These are phyloP conservation scores for Leavenworthia alabamica DNA, from an alignment of 345 rosid genomes.

Conservation along the genomic window DNA sequence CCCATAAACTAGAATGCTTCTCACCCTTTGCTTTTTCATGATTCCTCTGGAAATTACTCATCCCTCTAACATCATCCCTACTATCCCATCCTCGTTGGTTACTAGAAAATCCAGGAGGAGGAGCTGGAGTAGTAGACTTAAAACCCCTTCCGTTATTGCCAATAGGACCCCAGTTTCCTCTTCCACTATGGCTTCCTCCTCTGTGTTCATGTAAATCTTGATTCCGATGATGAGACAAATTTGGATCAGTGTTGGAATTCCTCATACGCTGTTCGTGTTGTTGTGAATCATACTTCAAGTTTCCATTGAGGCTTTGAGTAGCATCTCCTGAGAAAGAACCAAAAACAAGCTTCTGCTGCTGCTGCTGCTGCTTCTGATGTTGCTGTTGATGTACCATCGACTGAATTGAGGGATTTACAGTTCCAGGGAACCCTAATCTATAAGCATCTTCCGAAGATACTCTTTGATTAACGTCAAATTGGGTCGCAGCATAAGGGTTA, in stretches of 20 bases:
- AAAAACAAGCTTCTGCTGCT: conserved; percentile 37
- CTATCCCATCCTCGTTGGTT: conserved; percentile 27
- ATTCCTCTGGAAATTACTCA: conserved; percentile 32
- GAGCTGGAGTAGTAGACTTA: conserved; percentile 23
- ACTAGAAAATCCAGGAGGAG: conserved; percentile 31
- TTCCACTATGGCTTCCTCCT: conserved; percentile 26
- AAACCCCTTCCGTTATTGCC: conserved; percentile 31
- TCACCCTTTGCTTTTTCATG: conserved; percentile 28
- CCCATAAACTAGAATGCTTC: conserved; percentile 23
- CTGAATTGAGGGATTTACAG: conserved; percentile 28
- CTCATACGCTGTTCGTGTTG: conserved; percentile 29
- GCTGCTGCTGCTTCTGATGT: conserved; percentile 30
- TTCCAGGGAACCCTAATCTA: conserved; percentile 43
- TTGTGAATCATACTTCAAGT: conserved; percentile 27
- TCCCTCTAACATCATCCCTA: conserved; percentile 27
- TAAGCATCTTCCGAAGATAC: conserved; percentile 37
- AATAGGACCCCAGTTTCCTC: conserved; percentile 38
- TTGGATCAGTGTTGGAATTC: conserved; percentile 22
- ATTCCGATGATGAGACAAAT: conserved; percentile 28
- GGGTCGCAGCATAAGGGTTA: conserved; percentile 26
- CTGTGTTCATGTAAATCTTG: conserved; percentile 31
- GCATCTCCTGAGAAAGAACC: conserved; percentile 52
- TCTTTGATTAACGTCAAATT: conserved; percentile 33
- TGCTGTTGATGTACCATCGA: conserved; percentile 32
- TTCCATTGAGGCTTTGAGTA: conserved; percentile 33